A percentile compares a stretch with the other conserved stretches of the same genome.
These are phyloP conservation scores for Penicillium freii DNA, from an alignment of 2,329 filamentous ascomycete genomes.

Conservation along the genomic window DNA sequence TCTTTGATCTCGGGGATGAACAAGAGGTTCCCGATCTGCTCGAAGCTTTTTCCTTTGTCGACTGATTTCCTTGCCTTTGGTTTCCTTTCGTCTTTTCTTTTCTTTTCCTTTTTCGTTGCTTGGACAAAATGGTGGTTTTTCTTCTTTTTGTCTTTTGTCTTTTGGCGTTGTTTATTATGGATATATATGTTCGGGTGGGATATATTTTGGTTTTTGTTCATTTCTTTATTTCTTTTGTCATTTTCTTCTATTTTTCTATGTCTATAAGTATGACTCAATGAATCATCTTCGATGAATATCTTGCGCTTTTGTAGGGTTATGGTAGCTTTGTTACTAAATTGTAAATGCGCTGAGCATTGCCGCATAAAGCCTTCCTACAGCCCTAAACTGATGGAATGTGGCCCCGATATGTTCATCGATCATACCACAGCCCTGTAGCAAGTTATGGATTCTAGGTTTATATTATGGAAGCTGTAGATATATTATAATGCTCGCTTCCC, in stretches of 20 bases:
- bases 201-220: slow-evolving; percentile 7
- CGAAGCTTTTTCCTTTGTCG: slow-evolving; percentile 14
- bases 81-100: not conserved
- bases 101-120: slow-evolving; percentile 1
- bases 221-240: slow-evolving; percentile 19
- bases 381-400: too few species aligned
- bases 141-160: slow-evolving; percentile 6
- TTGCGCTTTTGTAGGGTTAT: not conserved
- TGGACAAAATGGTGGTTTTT: slow-evolving; percentile 13
- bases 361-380: not conserved
- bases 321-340: too few species aligned
- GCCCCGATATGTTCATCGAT: not conserved
- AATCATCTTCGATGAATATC: not conserved
- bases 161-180: slow-evolving; percentile 16
- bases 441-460: not conserved
- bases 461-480: not conserved
- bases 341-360: too few species aligned
- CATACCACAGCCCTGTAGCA: too few species aligned
- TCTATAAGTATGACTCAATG: slow-evolving; percentile 23
- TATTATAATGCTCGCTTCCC: not conserved
- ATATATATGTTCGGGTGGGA: slow-evolving; percentile 17
- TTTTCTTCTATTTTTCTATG: slow-evolving; percentile 16
- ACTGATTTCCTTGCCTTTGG: slow-evolving; percentile 8
- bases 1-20: slow-evolving; percentile 13
- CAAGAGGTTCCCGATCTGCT: slow-evolving; percentile 1